Conservation (phyloP, 768 basidiomycete species). For the Boletus tomentosulus region DNA sequence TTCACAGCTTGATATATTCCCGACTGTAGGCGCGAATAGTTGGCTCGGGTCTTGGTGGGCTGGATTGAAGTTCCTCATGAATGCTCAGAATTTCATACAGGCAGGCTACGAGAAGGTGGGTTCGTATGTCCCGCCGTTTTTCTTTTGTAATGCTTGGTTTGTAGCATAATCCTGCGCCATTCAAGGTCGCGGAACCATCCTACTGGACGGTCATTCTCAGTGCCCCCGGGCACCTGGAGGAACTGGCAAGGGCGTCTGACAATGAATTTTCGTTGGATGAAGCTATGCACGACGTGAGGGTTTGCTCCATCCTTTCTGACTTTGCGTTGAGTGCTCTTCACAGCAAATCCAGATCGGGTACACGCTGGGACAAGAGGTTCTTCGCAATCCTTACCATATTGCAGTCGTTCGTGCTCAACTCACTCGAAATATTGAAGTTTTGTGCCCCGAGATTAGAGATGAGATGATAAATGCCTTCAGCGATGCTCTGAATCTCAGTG, state of each 20-base stretch:
- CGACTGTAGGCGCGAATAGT: background rate
- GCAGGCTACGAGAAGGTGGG: background rate
- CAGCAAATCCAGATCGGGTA: constrained; percentile 38
- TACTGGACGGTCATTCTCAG: constrained; percentile 1
- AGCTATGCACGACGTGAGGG: background rate
- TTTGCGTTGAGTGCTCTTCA: background rate
- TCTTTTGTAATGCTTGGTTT: background rate
- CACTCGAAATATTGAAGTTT: constrained; percentile 35
- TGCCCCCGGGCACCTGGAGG: background rate
- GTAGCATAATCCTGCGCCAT: background rate
- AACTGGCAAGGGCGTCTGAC: constrained; percentile 1
- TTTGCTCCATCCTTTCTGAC: background rate
- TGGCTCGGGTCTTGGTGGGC: constrained; percentile 11
- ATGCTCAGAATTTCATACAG: background rate
- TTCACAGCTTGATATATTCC: constrained; percentile 3
- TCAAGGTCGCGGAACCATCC: background rate
- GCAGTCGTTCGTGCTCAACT: constrained; percentile 26
- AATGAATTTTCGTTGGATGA: constrained; percentile 1
- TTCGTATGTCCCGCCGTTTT: background rate
- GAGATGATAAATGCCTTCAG: constrained; percentile 41
- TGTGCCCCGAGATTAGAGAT: constrained; percentile 39
- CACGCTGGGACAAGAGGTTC: constrained; percentile 34
- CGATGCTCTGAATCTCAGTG: constrained; percentile 29
- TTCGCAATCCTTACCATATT: constrained; percentile 30
- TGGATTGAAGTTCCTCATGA: background rate